These are phyloP conservation scores for Tylopilus sp. DNA, from an alignment of 768 basidiomycete species.

Conservation along the genomic window DNA sequence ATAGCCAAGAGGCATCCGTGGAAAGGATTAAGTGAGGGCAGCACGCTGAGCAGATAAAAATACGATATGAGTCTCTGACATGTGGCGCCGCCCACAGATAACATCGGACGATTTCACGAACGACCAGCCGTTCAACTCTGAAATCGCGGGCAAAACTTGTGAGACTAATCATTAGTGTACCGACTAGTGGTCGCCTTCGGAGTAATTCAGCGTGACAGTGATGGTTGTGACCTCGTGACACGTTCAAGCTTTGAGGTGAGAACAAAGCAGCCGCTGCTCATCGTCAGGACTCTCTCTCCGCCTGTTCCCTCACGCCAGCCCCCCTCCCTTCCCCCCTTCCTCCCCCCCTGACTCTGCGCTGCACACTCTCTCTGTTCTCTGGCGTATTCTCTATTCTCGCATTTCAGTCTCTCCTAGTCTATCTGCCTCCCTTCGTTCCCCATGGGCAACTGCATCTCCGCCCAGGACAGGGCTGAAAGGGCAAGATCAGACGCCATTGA, in stretches of 20 bases:
- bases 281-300: slow-evolving; percentile 9
- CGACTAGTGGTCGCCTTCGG: no score
- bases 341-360: neutral
- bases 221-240: slow-evolving; percentile 19
- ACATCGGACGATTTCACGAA: neutral
- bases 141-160: neutral
- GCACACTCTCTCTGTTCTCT: neutral
- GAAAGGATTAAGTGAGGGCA: neutral
- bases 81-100: slow-evolving; percentile 17
- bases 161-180: no score
- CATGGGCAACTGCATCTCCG: slow-evolving; percentile 71
- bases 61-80: neutral
- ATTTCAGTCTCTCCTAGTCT: no score
- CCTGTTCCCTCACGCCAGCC: slow-evolving; percentile 7
- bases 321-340: neutral
- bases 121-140: no score
- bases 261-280: slow-evolving; percentile 22
- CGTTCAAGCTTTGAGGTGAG: slow-evolving; percentile 15
- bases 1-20: neutral
- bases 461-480: slow-evolving; percentile 53
- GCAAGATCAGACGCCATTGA: slow-evolving; percentile 74
- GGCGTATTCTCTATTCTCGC: neutral
- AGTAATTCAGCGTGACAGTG: neutral
- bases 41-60: slow-evolving; percentile 5
- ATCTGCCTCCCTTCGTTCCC: neutral